Evolutionary conservation across 1,284 basidiomycete genomes (phyloP).

Genomic region (Ceratobasidium sp.): DNA sequence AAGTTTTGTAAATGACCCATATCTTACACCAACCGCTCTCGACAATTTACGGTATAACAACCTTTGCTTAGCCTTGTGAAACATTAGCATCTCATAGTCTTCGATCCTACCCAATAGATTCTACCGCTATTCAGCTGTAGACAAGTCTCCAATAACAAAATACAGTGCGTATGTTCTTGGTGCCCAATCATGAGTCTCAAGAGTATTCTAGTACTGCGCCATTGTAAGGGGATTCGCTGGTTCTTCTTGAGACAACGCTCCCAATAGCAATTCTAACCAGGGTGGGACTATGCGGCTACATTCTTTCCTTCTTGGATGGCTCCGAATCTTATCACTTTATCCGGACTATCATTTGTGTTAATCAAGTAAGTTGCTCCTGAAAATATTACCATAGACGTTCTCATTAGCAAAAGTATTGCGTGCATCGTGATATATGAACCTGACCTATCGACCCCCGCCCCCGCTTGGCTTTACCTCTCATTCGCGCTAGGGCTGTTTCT

Average conservation of each 20-base stretch:
- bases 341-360: conserved; percentile 44
- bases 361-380: conserved; percentile 43
- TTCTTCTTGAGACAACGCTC: not conserved
- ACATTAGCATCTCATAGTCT: not conserved
- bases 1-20: conserved; percentile 16
- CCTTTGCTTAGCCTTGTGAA: not conserved
- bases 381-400: not conserved
- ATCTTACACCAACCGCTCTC: conserved; percentile 14
- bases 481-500: conserved; percentile 45
- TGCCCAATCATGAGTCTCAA: not conserved
- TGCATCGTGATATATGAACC: conserved; percentile 42
- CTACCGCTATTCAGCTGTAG: conserved; percentile 43
- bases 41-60: conserved; percentile 20
- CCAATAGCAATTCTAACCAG: conserved; percentile 16
- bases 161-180: conserved; percentile 41
- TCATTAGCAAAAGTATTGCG: conserved; percentile 25
- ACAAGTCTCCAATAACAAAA: conserved; percentile 45
- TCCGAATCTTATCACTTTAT: conserved; percentile 45
- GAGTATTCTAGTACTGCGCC: conserved; percentile 41
- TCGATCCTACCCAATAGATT: not conserved
- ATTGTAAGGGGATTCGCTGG: conserved; percentile 39
- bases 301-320: conserved; percentile 45
- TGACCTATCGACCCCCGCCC: conserved; percentile 42
- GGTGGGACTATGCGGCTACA: conserved; percentile 44
- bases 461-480: conserved; percentile 45